Evolutionary conservation across 805 yeast genomes (phyloP).

Genomic region (Starmerella bacillaris): DNA sequence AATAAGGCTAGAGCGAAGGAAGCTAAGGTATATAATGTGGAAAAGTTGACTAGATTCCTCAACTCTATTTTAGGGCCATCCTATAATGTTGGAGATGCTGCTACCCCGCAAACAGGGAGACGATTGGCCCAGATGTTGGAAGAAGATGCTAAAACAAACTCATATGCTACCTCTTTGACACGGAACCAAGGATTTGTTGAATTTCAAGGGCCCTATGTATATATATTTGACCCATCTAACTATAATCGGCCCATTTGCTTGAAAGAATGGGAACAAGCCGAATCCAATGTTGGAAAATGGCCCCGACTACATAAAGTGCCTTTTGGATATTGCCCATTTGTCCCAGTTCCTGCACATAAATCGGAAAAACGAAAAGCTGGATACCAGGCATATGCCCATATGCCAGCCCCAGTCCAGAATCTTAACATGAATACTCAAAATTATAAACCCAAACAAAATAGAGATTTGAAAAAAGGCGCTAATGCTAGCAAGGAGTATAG

Average conservation of each 20-base stretch:
- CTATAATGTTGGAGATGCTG: background rate
- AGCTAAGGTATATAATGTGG: conserved; percentile 74
- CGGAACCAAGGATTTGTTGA: conserved; percentile 81
- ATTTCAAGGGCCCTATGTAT: conserved; percentile 55
- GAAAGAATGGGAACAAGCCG: conserved; percentile 53
- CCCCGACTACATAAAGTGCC: conserved; percentile 47
- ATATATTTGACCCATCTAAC: conserved; percentile 65
- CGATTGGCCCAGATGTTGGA: conserved; percentile 44
- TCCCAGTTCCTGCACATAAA: conserved; percentile 20
- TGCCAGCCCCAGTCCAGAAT: no score
- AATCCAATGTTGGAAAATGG: conserved; percentile 24
- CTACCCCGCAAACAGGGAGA: background rate
- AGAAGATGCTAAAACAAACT: conserved; percentile 38
- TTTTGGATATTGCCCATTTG: conserved; percentile 69
- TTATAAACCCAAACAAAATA: no score
- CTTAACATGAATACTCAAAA: no score
- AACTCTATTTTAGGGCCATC: conserved; percentile 18
- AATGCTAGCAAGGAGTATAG: no score
- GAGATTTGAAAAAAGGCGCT: no score
- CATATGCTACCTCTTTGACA: conserved; percentile 65
- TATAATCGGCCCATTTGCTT: conserved; percentile 62
- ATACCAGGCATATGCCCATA: no score
- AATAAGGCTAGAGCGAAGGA: conserved; percentile 40
- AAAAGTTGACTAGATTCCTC: conserved; percentile 66
- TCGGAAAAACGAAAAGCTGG: conserved; percentile 7